Conservation (phyloP, 2,329 filamentous ascomycete genomes). For the Penicillium decumbens region DNA sequence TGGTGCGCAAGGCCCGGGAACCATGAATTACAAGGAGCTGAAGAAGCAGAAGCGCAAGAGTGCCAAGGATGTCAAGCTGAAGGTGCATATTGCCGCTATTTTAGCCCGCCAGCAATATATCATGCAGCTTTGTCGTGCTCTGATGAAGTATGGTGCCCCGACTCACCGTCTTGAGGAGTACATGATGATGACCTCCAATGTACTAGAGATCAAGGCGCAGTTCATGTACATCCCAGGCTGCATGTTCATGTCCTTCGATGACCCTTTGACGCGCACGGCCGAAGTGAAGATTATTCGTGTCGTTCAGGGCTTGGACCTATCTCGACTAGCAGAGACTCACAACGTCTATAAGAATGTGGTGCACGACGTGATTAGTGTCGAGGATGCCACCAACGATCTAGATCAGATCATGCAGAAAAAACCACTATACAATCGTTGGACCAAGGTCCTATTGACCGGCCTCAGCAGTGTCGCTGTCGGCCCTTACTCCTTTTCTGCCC, state of each 20-base stretch:
- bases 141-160: conserved; percentile 30
- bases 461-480: conserved; percentile 69
- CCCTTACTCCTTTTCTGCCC: conserved; percentile 71
- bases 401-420: conserved; percentile 54
- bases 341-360: conserved; percentile 44
- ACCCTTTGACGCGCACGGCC: conserved; percentile 40
- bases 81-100: conserved; percentile 59
- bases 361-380: conserved; percentile 40
- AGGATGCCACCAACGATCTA: conserved; percentile 37
- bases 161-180: conserved; percentile 61
- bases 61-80: conserved; percentile 45
- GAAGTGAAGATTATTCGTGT: conserved; percentile 44
- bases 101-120: conserved; percentile 51
- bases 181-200: conserved; percentile 78
- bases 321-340: conserved; percentile 40
- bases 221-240: conserved; percentile 72
- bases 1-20: conserved; percentile 18
- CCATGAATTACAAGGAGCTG: conserved; percentile 18
- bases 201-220: conserved; percentile 79
- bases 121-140: conserved; percentile 27
- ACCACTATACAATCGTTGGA: conserved; percentile 51
- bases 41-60: conserved; percentile 41
- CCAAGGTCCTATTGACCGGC: conserved; percentile 63
- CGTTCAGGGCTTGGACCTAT: conserved; percentile 39
- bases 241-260: conserved; percentile 58